These are phyloP conservation scores for Ampelocalamus luodianensis DNA, from an alignment of 176 grass and related monocot genomes.

Conservation along the genomic window DNA sequence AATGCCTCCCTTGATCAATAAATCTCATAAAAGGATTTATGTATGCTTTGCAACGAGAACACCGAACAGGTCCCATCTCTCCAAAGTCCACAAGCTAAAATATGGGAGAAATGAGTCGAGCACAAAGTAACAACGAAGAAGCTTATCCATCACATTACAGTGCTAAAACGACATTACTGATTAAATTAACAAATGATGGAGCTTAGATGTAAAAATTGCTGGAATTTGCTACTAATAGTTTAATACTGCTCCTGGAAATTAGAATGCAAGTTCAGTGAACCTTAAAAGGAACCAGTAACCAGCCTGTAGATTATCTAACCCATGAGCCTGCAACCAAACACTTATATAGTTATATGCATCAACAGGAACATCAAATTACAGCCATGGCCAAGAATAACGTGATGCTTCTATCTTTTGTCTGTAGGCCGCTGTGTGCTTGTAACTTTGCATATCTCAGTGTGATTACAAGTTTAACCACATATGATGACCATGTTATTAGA, in stretches of 20 bases:
- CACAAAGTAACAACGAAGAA: slow-evolving; percentile 28
- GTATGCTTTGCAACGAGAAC: slow-evolving; percentile 89
- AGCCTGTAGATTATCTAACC: not conserved
- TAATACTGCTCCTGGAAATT: not conserved
- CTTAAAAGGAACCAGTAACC: not conserved
- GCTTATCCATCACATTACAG: not conserved
- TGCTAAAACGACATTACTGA: not conserved
- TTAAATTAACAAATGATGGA: slow-evolving; percentile 7
- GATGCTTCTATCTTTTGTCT: not conserved
- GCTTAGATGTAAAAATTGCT: not conserved
- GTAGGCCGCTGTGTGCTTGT: not conserved
- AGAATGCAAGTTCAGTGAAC: not conserved
- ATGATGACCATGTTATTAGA: slow-evolving; percentile 3
- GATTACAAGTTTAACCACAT: not conserved
- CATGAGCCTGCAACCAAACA: not conserved
- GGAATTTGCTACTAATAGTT: not conserved
- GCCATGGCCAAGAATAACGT: not conserved
- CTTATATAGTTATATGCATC: not conserved
- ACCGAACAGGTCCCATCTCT: slow-evolving; percentile 83
- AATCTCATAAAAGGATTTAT: slow-evolving; percentile 97
- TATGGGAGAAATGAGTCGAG: slow-evolving; percentile 32
- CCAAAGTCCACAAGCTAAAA: slow-evolving; percentile 92
- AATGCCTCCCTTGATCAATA: slow-evolving; percentile 77
- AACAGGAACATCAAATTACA: not conserved
- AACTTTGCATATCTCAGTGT: not conserved